Conservation (phyloP, 2,329 filamentous ascomycete genomes). For the Paecilomyces niveus region DNA sequence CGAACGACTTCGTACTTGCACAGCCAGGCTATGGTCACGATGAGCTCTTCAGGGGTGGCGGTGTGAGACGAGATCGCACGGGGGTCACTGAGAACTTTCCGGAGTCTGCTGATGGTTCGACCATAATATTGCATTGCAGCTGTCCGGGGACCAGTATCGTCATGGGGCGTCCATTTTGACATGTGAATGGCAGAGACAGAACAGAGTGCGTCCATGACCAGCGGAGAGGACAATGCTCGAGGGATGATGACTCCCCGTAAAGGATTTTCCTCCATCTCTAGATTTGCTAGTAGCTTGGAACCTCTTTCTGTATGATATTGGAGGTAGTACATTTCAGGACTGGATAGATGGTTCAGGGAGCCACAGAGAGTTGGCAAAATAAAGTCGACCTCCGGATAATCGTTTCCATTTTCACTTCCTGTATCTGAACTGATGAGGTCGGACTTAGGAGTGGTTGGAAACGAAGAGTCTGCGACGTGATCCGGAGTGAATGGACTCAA, state of each 20-base stretch:
- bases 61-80: slow-evolving; percentile 7
- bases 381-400: background rate
- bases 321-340: slow-evolving; percentile 27
- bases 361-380: background rate
- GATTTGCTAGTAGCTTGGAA: slow-evolving; percentile 27
- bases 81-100: slow-evolving; percentile 15
- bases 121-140: slow-evolving; percentile 27
- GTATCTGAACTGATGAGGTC: background rate
- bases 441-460: background rate
- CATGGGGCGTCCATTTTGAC: slow-evolving; percentile 21
- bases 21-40: slow-evolving; percentile 28
- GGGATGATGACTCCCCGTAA: slow-evolving; percentile 29
- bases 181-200: slow-evolving; percentile 31
- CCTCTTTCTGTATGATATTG: slow-evolving; percentile 31
- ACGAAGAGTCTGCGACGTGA: background rate
- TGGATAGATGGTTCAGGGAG: slow-evolving; percentile 11
- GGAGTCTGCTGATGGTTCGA: slow-evolving; percentile 24
- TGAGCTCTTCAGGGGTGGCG: slow-evolving; percentile 19
- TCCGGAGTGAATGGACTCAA: background rate
- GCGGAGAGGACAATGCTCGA: slow-evolving; percentile 27
- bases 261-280: slow-evolving; percentile 30
- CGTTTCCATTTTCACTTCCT: background rate
- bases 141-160: slow-evolving; percentile 14
- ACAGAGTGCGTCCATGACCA: slow-evolving; percentile 30
- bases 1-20: slow-evolving; percentile 33